Conservation (phyloP, 352 stramenopile genomes). For the Phytophthora foliorum region DNA sequence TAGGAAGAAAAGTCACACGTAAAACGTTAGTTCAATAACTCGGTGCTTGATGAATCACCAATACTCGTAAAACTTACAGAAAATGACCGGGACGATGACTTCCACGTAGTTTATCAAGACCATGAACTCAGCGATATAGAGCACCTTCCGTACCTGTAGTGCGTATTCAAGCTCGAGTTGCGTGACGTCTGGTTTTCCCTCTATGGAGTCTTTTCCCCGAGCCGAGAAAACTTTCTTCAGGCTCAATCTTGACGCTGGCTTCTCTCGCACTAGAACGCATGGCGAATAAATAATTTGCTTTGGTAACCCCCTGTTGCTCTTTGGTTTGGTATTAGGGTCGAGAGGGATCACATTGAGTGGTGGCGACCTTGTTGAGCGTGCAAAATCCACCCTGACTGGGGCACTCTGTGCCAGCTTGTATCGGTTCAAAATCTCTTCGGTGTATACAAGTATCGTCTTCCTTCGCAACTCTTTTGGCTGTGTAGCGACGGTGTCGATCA, state of each 20-base stretch:
- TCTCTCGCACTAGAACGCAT: not conserved
- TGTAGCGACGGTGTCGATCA: constrained; percentile 29
- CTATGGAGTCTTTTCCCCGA: not conserved
- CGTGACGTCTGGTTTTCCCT: not conserved
- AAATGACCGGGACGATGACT: constrained; percentile 52
- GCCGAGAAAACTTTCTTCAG: constrained; percentile 22
- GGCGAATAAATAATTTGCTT: not conserved
- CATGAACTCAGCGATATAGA: constrained; percentile 59
- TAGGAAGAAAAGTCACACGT: not conserved
- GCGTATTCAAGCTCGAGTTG: constrained; percentile 35
- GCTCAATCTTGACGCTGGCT: not conserved
- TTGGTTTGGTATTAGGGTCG: not conserved
- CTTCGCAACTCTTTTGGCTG: constrained; percentile 21
- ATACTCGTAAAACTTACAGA: constrained; percentile 38
- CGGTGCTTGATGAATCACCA: not conserved
- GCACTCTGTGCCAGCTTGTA: constrained; percentile 5
- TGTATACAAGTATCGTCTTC: constrained; percentile 18
- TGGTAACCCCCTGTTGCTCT: not conserved
- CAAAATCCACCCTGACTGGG: not conserved
- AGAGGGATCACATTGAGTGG: not conserved
- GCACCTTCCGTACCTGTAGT: constrained; percentile 24
- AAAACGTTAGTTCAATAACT: not conserved
- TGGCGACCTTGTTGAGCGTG: not conserved
- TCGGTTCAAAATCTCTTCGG: constrained; percentile 24
- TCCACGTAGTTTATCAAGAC: constrained; percentile 55